Conservation (phyloP, 225 moss, liverwort and hornwort species). For the Marchantia polymorpha region DNA sequence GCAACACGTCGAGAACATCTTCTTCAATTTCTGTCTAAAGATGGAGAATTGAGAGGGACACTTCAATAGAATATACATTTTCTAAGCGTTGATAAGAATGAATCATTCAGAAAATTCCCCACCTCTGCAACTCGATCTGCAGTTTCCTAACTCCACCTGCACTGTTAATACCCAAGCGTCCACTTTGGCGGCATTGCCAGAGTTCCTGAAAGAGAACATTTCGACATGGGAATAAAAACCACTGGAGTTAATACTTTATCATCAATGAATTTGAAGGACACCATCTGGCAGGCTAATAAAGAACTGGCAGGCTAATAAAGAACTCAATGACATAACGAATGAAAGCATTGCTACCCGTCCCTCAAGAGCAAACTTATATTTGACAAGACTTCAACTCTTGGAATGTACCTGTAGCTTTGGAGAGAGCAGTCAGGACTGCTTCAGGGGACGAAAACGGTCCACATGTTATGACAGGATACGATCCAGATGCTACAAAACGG, state of each 20-base stretch:
- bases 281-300: too few relatives aligned
- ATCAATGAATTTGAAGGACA: too few relatives aligned
- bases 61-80: too few relatives aligned
- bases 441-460: constrained; percentile 76
- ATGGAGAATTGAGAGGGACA: background rate
- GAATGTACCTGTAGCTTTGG: constrained; percentile 59
- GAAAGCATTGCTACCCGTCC: too few relatives aligned
- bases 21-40: background rate
- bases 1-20: constrained; percentile 19
- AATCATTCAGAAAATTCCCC: background rate
- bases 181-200: constrained; percentile 94
- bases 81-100: background rate
- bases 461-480: constrained; percentile 75
- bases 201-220: constrained; percentile 46
- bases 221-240: too few relatives aligned
- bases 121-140: constrained; percentile 71
- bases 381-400: background rate
- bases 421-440: constrained; percentile 56
- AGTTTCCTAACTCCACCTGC: constrained; percentile 86
- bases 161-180: constrained; percentile 89
- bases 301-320: too few relatives aligned
- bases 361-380: background rate
- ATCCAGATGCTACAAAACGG: constrained; percentile 46
- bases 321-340: too few relatives aligned
- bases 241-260: too few relatives aligned